phyloP scores from a whole-genome alignment of 73 alveolate genomes.

The Paramecium bursaria region DNA sequence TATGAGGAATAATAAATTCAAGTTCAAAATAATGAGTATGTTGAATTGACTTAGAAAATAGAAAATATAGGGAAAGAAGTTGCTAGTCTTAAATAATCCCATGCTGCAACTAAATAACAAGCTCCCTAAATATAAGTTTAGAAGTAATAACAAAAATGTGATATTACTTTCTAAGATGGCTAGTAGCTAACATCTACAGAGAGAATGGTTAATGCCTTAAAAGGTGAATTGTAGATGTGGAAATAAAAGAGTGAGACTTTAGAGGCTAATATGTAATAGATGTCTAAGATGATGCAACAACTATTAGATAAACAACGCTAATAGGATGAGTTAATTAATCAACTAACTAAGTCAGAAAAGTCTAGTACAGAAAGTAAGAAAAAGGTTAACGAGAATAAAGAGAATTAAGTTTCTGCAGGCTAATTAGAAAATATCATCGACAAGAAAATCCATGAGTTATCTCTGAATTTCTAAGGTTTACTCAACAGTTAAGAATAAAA shows the following conservation, averaged over 20 bases:
- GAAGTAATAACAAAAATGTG: conserved; percentile 10
- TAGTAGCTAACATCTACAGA: conserved; percentile 39
- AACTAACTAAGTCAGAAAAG: too few relatives aligned
- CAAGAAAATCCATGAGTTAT: conserved; percentile 27
- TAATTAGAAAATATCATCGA: conserved; percentile 38
- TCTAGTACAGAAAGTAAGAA: too few relatives aligned
- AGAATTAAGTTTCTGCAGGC: background rate
- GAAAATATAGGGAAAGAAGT: conserved; percentile 50
- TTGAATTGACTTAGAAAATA: conserved; percentile 19
- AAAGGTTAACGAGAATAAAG: conserved; percentile 9
- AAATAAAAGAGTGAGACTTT: conserved; percentile 24
- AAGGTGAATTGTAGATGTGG: conserved; percentile 23
- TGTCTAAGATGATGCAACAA: background rate
- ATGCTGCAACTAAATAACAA: background rate
- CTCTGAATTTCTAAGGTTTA: background rate
- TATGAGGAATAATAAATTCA: conserved; percentile 15
- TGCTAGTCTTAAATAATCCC: conserved; percentile 54
- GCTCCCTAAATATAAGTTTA: conserved; percentile 2
- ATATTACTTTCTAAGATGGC: background rate
- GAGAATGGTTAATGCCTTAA: conserved; percentile 41
- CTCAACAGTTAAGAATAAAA: conserved; percentile 35
- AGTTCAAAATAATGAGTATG: conserved; percentile 21
- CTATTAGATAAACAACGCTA: background rate
- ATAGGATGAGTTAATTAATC: conserved; percentile 22
- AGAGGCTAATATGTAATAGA: background rate